Evolutionary conservation across 371 early-diverging fungal genomes (phyloP).

Genomic region (Mucor plumbeus): DNA sequence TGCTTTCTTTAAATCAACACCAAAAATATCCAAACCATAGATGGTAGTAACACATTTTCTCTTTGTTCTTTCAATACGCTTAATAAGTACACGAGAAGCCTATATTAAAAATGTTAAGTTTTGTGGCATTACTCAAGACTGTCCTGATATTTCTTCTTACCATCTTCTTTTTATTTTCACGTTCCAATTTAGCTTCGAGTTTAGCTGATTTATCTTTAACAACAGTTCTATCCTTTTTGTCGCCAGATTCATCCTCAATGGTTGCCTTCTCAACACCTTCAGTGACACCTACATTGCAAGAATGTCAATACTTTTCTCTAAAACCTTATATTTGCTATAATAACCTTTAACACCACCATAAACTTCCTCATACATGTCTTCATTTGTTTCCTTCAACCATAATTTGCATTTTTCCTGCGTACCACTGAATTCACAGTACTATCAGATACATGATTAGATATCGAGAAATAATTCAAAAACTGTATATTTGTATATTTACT

Average conservation of each 20-base stretch:
- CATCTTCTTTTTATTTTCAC: conserved; percentile 78
- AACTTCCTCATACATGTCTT: conserved; percentile 57
- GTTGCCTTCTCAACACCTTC: conserved; percentile 44
- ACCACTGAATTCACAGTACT: conserved; percentile 94
- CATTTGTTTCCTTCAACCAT: conserved; percentile 74
- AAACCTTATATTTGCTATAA: neutral
- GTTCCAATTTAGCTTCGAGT: conserved; percentile 75
- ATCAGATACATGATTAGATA: conserved; percentile 13
- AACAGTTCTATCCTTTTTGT: conserved; percentile 49
- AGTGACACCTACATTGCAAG: conserved; percentile 30
- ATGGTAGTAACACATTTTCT: conserved; percentile 86
- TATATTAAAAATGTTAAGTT: conserved; percentile 10
- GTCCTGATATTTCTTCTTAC: conserved; percentile 37
- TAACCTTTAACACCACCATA: conserved; percentile 59
- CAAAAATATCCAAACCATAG: conserved; percentile 81
- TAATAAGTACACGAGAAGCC: conserved; percentile 71
- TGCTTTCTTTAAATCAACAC: conserved; percentile 92
- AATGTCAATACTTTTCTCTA: neutral
- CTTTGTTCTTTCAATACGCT: conserved; percentile 87
- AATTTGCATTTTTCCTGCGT: conserved; percentile 79
- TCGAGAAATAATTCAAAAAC: neutral
- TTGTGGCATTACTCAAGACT: neutral
- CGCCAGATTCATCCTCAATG: conserved; percentile 37
- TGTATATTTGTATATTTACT: conserved; percentile 35
- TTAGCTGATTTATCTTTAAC: conserved; percentile 61